Evolutionary conservation across 1,284 basidiomycete genomes (phyloP).

Genomic region (Tausonia pullulans): DNA sequence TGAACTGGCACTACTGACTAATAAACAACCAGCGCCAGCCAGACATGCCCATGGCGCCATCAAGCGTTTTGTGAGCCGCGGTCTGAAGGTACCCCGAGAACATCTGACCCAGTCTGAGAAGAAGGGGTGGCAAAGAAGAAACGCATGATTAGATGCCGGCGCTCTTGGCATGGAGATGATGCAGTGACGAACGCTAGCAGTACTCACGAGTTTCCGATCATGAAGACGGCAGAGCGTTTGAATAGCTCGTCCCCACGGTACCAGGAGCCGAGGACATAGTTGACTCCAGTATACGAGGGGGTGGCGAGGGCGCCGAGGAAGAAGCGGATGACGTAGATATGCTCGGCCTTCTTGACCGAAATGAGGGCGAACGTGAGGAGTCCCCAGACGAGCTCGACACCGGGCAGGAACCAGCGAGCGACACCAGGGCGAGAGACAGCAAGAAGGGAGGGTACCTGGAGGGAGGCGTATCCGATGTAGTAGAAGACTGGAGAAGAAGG

Average conservation of each 20-base stretch:
- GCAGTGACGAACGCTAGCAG: no score
- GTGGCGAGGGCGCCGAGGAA: slow-evolving; percentile 12
- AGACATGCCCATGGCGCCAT: background rate
- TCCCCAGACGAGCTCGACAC: slow-evolving; percentile 11
- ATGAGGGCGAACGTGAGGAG: slow-evolving; percentile 2
- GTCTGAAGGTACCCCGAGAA: slow-evolving; percentile 20
- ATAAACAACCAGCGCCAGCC: background rate
- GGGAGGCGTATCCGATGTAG: background rate
- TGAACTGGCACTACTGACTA: background rate
- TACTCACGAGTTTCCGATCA: slow-evolving; percentile 8
- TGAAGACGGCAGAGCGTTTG: slow-evolving; percentile 12
- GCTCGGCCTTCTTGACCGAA: background rate
- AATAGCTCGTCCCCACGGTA: slow-evolving; percentile 13
- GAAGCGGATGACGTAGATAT: slow-evolving; percentile 2
- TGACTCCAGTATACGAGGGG: slow-evolving; percentile 13
- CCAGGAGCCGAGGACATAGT: slow-evolving; percentile 10
- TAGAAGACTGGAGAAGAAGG: background rate
- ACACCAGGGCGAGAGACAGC: slow-evolving; percentile 1
- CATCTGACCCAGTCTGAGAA: slow-evolving; percentile 18
- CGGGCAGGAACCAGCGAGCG: slow-evolving; percentile 10
- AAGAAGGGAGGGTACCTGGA: background rate
- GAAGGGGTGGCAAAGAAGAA: no score
- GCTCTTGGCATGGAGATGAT: no score
- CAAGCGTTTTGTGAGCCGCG: slow-evolving; percentile 3
- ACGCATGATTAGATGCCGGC: no score